phyloP scores from a whole-genome alignment of 345 rosid species.

The Eucalyptus sideroxylon region DNA sequence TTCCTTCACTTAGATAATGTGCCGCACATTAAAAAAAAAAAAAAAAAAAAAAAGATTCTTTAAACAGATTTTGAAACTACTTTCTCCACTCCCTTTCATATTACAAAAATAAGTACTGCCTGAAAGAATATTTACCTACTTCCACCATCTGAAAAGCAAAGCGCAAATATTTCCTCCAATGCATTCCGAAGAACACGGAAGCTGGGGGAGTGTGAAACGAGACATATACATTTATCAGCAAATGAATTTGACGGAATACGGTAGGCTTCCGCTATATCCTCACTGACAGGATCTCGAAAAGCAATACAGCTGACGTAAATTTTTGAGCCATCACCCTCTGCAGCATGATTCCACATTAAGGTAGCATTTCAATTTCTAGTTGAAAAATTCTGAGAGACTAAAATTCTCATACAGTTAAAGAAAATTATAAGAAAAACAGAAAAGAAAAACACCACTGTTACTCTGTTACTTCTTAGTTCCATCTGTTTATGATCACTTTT shows the following conservation, averaged over 20 bases:
- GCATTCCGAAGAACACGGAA: conserved; percentile 65
- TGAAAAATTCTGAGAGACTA: not conserved
- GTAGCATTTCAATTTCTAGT: not conserved
- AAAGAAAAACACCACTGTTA: not conserved
- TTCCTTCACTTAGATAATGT: not conserved
- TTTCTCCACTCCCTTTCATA: not conserved
- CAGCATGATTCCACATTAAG: not conserved
- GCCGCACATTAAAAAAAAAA: not conserved
- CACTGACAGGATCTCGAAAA: conserved; percentile 89
- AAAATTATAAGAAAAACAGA: not conserved
- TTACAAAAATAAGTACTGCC: not conserved
- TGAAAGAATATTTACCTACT: conserved; percentile 48
- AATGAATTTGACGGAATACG: conserved; percentile 64
- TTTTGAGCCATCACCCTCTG: conserved; percentile 99
- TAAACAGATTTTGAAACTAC: not conserved
- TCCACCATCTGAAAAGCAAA: conserved; percentile 83
- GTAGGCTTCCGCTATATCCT: conserved; percentile 94
- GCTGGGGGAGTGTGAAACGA: conserved; percentile 85
- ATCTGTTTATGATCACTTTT: not conserved
- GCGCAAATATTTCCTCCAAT: conserved; percentile 75
- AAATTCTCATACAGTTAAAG: not conserved
- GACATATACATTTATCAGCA: conserved; percentile 92
- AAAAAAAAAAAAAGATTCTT: not conserved
- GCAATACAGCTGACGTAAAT: conserved; percentile 93
- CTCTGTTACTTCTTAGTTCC: not conserved